These are phyloP conservation scores for Geotrichum klebahnii DNA, from an alignment of 1,139 yeast genomes.

Conservation along the genomic window DNA sequence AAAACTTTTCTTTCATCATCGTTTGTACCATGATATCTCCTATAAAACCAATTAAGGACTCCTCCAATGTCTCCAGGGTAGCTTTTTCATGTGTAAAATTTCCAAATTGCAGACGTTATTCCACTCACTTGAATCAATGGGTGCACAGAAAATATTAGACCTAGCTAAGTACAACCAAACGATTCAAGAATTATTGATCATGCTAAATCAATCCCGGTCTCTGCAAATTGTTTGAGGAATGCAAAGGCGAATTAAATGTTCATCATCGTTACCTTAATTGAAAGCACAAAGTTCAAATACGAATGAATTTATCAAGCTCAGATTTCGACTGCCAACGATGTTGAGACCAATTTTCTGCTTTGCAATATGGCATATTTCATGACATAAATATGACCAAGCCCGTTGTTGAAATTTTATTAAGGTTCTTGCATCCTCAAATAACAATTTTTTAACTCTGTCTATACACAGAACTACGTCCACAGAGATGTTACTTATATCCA, in stretches of 20 bases:
- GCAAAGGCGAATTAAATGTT: background rate
- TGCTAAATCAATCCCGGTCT: background rate
- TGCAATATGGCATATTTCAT: constrained; percentile 9
- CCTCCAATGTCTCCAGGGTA: constrained; percentile 5
- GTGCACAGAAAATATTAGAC: background rate
- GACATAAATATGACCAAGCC: constrained; percentile 5
- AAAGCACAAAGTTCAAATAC: constrained; percentile 7
- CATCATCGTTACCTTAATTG: too few relatives aligned
- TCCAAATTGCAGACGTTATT: constrained; percentile 1
- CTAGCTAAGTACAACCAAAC: background rate
- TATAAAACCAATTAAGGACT: constrained; percentile 3
- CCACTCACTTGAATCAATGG: constrained; percentile 1
- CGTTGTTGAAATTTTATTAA: constrained; percentile 8
- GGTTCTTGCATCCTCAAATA: background rate
- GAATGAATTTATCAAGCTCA: constrained; percentile 1
- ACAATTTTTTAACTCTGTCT: background rate
- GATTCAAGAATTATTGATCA: background rate
- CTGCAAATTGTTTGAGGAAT: constrained; percentile 9
- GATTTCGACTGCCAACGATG: constrained; percentile 10
- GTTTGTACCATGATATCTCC: too few relatives aligned
- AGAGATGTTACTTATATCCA: constrained; percentile 8
- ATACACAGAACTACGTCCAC: constrained; percentile 12
- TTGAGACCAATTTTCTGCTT: constrained; percentile 7
- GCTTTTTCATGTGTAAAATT: constrained; percentile 7
- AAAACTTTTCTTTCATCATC: too few relatives aligned